Evolutionary conservation across 169 alveolate species (phyloP), one percentile per base, ranked within the genome.

Genomic region (Eimeria acervulina): DNA sequence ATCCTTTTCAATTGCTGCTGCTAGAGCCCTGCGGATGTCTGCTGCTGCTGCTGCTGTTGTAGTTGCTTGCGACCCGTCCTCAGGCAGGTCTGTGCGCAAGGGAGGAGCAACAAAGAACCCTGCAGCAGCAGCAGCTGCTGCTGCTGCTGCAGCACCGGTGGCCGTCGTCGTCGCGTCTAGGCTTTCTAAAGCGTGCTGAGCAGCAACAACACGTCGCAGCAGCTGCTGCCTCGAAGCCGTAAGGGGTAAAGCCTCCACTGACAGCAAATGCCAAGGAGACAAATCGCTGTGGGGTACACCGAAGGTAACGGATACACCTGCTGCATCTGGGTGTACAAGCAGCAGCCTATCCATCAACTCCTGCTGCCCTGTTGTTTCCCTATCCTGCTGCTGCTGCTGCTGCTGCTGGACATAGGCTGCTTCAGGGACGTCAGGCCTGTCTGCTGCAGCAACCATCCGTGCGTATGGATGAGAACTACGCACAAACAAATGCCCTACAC

Each of bases 221-320:
- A 84, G 78, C 26, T 51, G 92, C 92, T 26, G 72, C 23, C 51
- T 84, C 66, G 36, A 8, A 10, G 13, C 66, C 2, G 89, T 42
- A 38, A 38, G 66, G 26, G 89, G 89, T 63, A 78, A 33, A 31
- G 68, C 89, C 15, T 78, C 89, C 23, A 78, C 89, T 1, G 66
- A 42, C 66, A 78, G 89, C 52, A 78, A 38, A 59, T 78, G 89
- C 89, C 89, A 78, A 2, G 89, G 89, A 42, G 66, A 38, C 59
- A 78, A 21, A 44, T 78, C 89, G 89, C 66, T 44, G 23, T 51
- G 59, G 5, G 89, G 89, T 59, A 26, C 7, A 40, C 89, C 31
- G 23, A 78, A 78, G 66, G 89, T 78, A 33, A 78, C 89, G 7
- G 89, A 5, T 3, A 78, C 89, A 17, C 89, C 89, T 8, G 66